Conservation (phyloP, 345 rosid species). For the Citrus reticulata region DNA sequence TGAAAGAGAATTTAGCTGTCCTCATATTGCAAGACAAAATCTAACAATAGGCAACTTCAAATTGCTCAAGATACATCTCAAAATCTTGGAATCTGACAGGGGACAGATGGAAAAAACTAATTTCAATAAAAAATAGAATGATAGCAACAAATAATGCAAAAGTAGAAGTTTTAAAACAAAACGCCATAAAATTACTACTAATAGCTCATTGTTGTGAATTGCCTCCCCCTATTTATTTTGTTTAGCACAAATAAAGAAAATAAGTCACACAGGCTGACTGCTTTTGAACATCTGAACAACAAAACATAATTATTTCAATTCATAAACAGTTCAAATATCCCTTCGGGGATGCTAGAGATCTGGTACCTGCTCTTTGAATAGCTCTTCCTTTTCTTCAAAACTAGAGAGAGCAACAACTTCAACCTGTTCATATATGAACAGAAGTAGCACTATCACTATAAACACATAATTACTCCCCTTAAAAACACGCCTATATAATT, state of each 20-base stretch:
- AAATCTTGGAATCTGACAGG: neutral
- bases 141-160: neutral
- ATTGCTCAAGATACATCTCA: neutral
- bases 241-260: neutral
- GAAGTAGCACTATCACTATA: conserved; percentile 5
- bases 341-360: neutral
- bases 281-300: neutral
- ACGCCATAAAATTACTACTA: neutral
- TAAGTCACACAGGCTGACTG: neutral
- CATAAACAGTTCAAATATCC: neutral
- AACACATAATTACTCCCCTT: neutral
- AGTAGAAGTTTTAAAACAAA: neutral
- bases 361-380: conserved; percentile 87
- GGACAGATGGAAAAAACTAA: neutral
- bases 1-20: neutral
- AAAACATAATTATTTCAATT: neutral
- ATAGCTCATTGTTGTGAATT: neutral
- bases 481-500: neutral
- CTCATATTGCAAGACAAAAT: neutral
- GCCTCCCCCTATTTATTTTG: neutral
- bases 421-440: conserved; percentile 49
- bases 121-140: neutral
- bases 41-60: neutral
- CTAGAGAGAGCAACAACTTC: conserved; percentile 97
- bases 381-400: conserved; percentile 98